These are phyloP conservation scores for Alternaria panax DNA, from an alignment of 2,329 filamentous ascomycete species.

Conservation along the genomic window DNA sequence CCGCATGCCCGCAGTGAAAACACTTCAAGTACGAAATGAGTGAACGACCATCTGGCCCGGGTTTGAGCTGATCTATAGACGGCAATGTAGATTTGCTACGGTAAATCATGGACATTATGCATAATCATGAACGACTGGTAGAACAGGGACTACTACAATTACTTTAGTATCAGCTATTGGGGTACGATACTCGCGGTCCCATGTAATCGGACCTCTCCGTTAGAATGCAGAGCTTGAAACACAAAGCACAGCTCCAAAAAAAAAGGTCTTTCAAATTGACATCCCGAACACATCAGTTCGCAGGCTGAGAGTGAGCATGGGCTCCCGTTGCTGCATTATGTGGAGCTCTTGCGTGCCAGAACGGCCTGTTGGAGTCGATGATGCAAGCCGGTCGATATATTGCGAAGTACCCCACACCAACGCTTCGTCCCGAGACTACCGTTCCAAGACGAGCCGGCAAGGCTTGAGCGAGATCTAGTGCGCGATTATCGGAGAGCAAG, in stretches of 20 bases:
- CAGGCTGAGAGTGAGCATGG: not conserved
- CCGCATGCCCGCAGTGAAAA: constrained; percentile 34
- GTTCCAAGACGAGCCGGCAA: too few species aligned
- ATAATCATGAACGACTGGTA: not conserved
- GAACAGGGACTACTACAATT: not conserved
- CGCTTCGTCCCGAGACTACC: not conserved
- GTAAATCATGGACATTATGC: not conserved
- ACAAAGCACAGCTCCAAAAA: not conserved
- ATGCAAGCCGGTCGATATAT: not conserved
- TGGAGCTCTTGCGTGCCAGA: not conserved
- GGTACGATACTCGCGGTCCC: not conserved
- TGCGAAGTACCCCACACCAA: not conserved
- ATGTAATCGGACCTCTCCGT: not conserved
- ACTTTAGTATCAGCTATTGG: not conserved
- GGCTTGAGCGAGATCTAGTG: too few species aligned
- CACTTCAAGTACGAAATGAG: not conserved
- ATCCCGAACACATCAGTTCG: not conserved
- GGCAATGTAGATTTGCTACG: not conserved
- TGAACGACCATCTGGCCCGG: not conserved
- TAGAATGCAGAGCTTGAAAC: not conserved
- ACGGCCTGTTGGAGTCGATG: not conserved
- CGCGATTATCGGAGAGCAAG: not conserved
- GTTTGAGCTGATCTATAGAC: not conserved
- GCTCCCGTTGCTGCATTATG: not conserved
- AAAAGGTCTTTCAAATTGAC: not conserved